Conservation (phyloP, 352 stramenopile species). For the Globisporangium yorkense region DNA sequence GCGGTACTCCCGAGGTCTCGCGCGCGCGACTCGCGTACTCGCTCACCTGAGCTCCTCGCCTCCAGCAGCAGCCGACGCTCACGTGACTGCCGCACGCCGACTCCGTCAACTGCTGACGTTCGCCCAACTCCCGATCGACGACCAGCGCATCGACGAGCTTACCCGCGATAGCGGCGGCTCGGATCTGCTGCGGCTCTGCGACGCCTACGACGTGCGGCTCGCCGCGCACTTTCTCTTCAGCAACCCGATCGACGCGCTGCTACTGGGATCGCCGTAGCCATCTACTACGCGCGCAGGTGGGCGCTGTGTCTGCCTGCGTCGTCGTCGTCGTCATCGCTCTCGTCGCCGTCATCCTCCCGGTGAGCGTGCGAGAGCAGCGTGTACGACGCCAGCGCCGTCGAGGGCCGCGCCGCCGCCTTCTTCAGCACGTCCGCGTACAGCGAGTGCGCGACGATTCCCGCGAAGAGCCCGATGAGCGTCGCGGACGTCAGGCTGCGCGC, state of each 20-base stretch:
- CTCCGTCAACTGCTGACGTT: slow-evolving; percentile 19
- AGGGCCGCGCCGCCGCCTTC: slow-evolving; percentile 12
- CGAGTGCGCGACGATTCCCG: slow-evolving; percentile 62
- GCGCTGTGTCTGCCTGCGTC: not conserved
- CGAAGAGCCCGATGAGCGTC: slow-evolving; percentile 49
- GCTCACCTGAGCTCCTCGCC: slow-evolving; percentile 10
- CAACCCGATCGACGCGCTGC: slow-evolving; percentile 33
- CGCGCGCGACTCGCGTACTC: slow-evolving; percentile 26
- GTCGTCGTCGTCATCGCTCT: not conserved
- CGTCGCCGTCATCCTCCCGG: not conserved
- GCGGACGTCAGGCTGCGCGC: slow-evolving; percentile 56
- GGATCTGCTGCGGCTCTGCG: slow-evolving; percentile 28
- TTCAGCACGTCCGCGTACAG: slow-evolving; percentile 65
- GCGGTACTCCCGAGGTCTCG: slow-evolving; percentile 30
- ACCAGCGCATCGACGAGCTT: not conserved
- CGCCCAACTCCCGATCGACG: slow-evolving; percentile 2
- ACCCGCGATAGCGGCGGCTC: not conserved
- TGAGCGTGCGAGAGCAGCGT: not conserved
- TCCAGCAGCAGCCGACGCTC: not conserved
- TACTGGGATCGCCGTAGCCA: not conserved
- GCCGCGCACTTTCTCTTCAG: slow-evolving; percentile 27
- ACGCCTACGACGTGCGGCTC: slow-evolving; percentile 21
- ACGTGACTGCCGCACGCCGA: not conserved
- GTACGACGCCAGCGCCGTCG: slow-evolving; percentile 5
- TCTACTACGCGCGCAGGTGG: not conserved